Evolutionary conservation across 2,329 filamentous ascomycete species (phyloP).

Genomic region (Falciphora oryzae): DNA sequence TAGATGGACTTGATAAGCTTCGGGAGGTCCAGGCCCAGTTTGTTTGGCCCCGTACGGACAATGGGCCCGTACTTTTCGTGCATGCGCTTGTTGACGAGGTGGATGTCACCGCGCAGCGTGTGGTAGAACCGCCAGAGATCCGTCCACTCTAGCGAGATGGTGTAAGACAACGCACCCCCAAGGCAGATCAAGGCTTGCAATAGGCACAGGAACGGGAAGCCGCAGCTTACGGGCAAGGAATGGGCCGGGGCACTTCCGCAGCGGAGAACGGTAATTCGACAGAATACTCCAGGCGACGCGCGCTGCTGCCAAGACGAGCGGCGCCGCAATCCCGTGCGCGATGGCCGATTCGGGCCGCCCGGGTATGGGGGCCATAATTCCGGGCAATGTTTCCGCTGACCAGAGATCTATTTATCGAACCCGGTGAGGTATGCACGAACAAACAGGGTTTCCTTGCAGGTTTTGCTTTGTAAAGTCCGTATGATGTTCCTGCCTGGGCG

Average conservation of each 20-base stretch:
- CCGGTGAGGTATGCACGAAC: background rate
- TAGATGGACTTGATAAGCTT: constrained; percentile 32
- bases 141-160: background rate
- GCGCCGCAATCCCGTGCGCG: background rate
- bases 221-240: background rate
- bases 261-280: background rate
- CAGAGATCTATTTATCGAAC: background rate
- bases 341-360: background rate
- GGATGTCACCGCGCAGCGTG: constrained; percentile 5
- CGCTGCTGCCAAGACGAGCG: background rate
- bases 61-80: constrained; percentile 29
- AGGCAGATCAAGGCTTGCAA: background rate
- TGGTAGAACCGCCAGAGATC: constrained; percentile 6
- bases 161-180: too few species aligned
- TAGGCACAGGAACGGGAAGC: background rate
- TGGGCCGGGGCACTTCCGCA: background rate
- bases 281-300: background rate
- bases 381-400: background rate
- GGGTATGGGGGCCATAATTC: background rate
- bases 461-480: background rate
- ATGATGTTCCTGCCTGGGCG: background rate
- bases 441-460: background rate
- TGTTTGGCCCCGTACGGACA: constrained; percentile 34
- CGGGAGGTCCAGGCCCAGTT: constrained; percentile 31
- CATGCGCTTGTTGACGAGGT: constrained; percentile 4